Evolutionary conservation across 768 basidiomycete species (phyloP).

Genomic region (Boletus vermiculosoides): DNA sequence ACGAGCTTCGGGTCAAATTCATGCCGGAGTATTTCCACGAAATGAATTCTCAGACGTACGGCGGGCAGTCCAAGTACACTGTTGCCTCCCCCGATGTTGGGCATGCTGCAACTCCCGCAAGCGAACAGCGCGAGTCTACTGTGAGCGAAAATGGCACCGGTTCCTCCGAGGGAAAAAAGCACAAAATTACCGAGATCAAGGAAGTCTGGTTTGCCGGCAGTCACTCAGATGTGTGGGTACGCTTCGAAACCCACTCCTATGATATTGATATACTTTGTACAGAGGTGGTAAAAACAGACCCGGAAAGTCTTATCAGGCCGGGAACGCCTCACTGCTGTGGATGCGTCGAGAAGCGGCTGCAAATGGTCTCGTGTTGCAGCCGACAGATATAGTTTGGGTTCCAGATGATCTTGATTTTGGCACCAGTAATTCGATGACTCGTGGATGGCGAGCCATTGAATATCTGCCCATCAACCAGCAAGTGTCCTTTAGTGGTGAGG

Average conservation of each 20-base stretch:
- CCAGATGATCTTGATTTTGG: conserved; percentile 28
- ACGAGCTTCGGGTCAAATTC: conserved; percentile 61
- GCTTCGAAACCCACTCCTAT: neutral
- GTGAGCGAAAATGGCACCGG: neutral
- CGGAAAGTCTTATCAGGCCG: conserved; percentile 20
- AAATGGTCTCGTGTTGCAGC: conserved; percentile 26
- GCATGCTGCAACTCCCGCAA: neutral
- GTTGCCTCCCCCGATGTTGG: neutral
- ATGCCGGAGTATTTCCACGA: conserved; percentile 42
- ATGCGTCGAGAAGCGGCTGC: conserved; percentile 33
- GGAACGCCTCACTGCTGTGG: conserved; percentile 32
- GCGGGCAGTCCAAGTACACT: conserved; percentile 12
- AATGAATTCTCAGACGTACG: conserved; percentile 23
- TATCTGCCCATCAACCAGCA: conserved; percentile 26
- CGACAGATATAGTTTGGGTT: conserved; percentile 29
- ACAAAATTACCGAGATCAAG: conserved; percentile 4
- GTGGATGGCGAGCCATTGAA: conserved; percentile 16
- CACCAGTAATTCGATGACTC: conserved; percentile 20
- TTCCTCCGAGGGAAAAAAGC: neutral
- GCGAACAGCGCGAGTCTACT: neutral
- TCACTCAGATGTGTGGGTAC: conserved; percentile 36
- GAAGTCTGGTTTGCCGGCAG: conserved; percentile 3
- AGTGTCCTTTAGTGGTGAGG: conserved; percentile 20
- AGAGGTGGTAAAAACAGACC: conserved; percentile 28
- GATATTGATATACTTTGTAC: neutral